Conservation (phyloP, 179 eudicot genomes). For the Heliamphora ciliata region DNA sequence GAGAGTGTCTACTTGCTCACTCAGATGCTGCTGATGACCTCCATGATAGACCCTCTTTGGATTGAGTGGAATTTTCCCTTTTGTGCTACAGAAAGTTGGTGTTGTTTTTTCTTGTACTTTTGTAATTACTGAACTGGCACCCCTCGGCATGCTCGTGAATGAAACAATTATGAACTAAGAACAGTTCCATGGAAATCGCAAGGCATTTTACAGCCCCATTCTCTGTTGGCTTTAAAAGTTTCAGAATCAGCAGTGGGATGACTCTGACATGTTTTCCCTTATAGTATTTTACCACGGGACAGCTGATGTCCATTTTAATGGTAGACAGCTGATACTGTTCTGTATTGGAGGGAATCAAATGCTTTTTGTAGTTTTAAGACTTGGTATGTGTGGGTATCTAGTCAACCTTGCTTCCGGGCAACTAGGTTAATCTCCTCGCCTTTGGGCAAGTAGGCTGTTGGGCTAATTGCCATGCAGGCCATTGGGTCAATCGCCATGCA, state of each 20-base stretch:
- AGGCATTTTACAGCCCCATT: not conserved
- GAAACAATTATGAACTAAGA: not conserved
- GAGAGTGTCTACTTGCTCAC: not conserved
- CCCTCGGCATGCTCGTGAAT: too few relatives aligned
- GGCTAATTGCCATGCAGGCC: too few relatives aligned
- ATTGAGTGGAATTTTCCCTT: not conserved
- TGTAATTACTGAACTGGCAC: not conserved
- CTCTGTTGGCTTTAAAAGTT: not conserved
- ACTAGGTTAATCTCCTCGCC: too few relatives aligned
- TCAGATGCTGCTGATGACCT: not conserved
- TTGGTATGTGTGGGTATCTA: too few relatives aligned
- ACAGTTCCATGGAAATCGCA: not conserved
- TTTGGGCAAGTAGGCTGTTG: too few relatives aligned
- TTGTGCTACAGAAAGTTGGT: not conserved
- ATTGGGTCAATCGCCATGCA: too few relatives aligned
- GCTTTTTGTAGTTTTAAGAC: too few relatives aligned
- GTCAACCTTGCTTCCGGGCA: too few relatives aligned
- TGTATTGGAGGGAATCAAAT: too few relatives aligned
- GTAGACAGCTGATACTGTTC: too few relatives aligned
- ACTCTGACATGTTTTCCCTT: not conserved
- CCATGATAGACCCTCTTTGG: not conserved
- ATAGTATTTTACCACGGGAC: not conserved
- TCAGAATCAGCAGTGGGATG: not conserved
- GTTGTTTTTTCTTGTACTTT: not conserved
- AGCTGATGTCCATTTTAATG: not conserved